Evolutionary conservation across 1,139 yeast genomes (phyloP).

Genomic region (Saccharomyces pastorianus): DNA sequence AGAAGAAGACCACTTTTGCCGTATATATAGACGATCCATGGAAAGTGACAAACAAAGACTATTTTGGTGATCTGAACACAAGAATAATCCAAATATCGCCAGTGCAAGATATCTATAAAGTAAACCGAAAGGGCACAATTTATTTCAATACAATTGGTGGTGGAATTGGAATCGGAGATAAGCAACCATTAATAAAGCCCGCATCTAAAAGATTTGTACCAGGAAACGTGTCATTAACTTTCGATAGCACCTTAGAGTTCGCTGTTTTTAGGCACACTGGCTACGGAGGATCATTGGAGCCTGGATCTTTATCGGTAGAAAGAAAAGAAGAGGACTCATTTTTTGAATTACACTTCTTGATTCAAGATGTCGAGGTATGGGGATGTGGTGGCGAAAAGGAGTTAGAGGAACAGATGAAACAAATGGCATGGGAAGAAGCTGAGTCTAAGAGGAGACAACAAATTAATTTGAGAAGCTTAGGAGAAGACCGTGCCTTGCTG

Average conservation of each 20-base stretch:
- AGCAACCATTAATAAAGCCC: conserved; percentile 49
- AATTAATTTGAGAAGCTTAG: conserved; percentile 55
- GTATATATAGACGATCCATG: conserved; percentile 64
- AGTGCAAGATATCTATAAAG: conserved; percentile 45
- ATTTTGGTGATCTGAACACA: conserved; percentile 57
- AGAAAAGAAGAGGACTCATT: conserved; percentile 16
- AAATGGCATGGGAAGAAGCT: conserved; percentile 87
- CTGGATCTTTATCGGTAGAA: conserved; percentile 25
- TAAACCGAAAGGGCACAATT: conserved; percentile 33
- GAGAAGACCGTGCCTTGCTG: conserved; percentile 77
- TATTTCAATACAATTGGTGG: conserved; percentile 65
- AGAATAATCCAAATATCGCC: conserved; percentile 61
- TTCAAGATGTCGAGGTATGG: conserved; percentile 81
- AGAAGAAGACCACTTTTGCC: conserved; percentile 48
- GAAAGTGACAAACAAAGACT: conserved; percentile 61
- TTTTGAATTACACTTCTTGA: conserved; percentile 63
- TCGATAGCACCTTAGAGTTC: conserved; percentile 72
- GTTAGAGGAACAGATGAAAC: conserved; percentile 62
- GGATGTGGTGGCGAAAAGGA: conserved; percentile 79
- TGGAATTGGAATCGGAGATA: conserved; percentile 75
- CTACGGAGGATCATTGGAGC: conserved; percentile 40
- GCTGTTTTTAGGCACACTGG: conserved; percentile 70
- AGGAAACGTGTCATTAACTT: conserved; percentile 71
- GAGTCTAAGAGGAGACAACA: conserved; percentile 74
- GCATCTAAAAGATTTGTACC: conserved; percentile 37